Evolutionary conservation across 805 yeast genomes (phyloP), one percentile per base, ranked within the genome.

Genomic region (Teunomyces stri): DNA sequence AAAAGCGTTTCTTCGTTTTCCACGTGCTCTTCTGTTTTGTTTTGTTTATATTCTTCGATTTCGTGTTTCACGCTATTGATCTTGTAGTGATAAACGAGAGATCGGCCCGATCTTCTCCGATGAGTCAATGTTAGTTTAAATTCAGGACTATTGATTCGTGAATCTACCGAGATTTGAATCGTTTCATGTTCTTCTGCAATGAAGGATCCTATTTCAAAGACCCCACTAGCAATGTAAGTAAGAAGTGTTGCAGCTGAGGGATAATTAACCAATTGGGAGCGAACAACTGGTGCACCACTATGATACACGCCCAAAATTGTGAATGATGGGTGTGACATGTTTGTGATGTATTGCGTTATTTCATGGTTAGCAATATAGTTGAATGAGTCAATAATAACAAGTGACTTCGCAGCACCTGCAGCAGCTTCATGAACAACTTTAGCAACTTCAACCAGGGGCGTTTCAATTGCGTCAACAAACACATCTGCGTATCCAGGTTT

Each of bases 21-120:
- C 18, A 62, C 67, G 6, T 56, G 58, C 1, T 53, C 60, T 1
- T 52, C 60, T 13, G 16, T 12, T 30, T 21, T 20, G 5, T 53
- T 58, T 1, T 51, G 55, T 6, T 60, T 64, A 3, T 51, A 51
- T 41, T 58, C 53, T 9, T 64, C 68, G 49, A 75, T 70, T 49
- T 58, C 54, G 64, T 84, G 88, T 18, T 60, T 60, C 0, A 18
- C 42, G 0, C 81, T 59, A 58, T 89, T 79, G 2, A 89, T 70
- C 5, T 59, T 61, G 58, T 80, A 88, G 6, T 69, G 61, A 46
- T 83, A 84, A 1, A 72, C 64, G 21, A 85, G 59, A 0, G 95
- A 79, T 44, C 97, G 76, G 0, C 99, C 99, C 0, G 96, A 87
- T 59, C 87, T 87, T 46, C 97, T 76, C 48, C 94, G 76, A 56